phyloP scores from a whole-genome alignment of 2,329 filamentous ascomycete species.

The Fusarium beomiforme region DNA sequence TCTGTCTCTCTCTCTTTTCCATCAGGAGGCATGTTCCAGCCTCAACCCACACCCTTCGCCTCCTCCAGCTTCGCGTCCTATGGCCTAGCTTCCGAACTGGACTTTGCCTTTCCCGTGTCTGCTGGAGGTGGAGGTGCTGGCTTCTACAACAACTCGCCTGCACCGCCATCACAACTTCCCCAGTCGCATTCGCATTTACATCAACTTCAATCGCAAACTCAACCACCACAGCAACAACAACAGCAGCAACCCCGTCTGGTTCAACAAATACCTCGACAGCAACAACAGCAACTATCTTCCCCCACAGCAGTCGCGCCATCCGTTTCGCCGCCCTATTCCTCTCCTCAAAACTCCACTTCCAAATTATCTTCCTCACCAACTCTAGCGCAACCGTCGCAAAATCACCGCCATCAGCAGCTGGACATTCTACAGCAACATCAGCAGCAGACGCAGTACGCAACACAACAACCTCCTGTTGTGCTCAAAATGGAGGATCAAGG shows the following conservation, averaged over 20 bases:
- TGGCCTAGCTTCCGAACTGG: slow-evolving; percentile 50
- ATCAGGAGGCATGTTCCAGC: slow-evolving; percentile 65
- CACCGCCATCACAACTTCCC: slow-evolving; percentile 11
- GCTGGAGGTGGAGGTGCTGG: slow-evolving; percentile 42
- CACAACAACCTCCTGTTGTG: slow-evolving; percentile 11
- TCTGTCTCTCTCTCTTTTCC: slow-evolving; percentile 16
- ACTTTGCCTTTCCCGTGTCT: slow-evolving; percentile 40
- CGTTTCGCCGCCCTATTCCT: slow-evolving; percentile 30
- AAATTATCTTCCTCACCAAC: slow-evolving; percentile 29
- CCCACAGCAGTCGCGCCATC: slow-evolving; percentile 16
- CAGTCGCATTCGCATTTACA: slow-evolving; percentile 7
- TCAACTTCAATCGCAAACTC: slow-evolving; percentile 24
- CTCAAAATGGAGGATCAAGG: slow-evolving; percentile 49
- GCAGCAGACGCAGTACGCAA: slow-evolving; percentile 21
- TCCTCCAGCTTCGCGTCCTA: slow-evolving; percentile 54
- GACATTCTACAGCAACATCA: slow-evolving; percentile 26
- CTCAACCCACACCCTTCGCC: slow-evolving; percentile 61
- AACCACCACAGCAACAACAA: slow-evolving; percentile 14
- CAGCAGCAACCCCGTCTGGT: too few species aligned
- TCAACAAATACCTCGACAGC: slow-evolving; percentile 13
- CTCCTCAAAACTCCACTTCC: slow-evolving; percentile 30
- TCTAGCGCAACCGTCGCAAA: slow-evolving; percentile 28
- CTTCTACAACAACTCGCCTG: slow-evolving; percentile 30
- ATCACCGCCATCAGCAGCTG: slow-evolving; percentile 20
- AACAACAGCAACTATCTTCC: slow-evolving; percentile 29